Percentiles rank a stretch among this genome's conserved stretches.
Evolutionary conservation across 2,329 filamentous ascomycete species (phyloP).

Genomic region (Scytalidium lignicola): DNA sequence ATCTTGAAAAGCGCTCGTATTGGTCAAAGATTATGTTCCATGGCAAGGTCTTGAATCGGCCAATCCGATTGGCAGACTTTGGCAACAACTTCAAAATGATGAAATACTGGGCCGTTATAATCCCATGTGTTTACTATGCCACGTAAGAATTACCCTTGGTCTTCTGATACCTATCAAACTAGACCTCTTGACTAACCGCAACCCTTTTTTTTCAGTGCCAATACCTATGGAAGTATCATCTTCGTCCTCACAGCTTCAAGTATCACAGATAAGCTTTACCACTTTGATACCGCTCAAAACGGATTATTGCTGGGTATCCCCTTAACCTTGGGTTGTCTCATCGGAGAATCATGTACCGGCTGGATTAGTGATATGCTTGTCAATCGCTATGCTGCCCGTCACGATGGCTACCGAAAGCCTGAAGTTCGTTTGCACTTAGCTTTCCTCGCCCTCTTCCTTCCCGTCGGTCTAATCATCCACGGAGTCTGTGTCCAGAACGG

Average conservation of each 20-base stretch:
- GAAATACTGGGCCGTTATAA: slow-evolving; percentile 8
- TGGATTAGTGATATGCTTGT: slow-evolving; percentile 25
- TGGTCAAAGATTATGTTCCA: slow-evolving; percentile 7
- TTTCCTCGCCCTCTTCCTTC: slow-evolving; percentile 25
- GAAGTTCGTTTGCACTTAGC: slow-evolving; percentile 24
- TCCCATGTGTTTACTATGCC: slow-evolving; percentile 7
- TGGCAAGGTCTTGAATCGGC: slow-evolving; percentile 12
- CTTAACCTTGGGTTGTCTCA: slow-evolving; percentile 19
- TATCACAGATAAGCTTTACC: slow-evolving; percentile 23
- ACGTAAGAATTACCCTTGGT: slow-evolving; percentile 10
- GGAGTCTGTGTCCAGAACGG: slow-evolving; percentile 29
- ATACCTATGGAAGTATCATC: slow-evolving; percentile 20
- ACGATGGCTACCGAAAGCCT: slow-evolving; percentile 18
- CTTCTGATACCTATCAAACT: too few relatives aligned
- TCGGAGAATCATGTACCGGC: slow-evolving; percentile 42
- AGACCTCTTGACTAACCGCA: slow-evolving; percentile 5
- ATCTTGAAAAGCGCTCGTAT: neutral
- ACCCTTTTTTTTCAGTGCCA: slow-evolving; percentile 16
- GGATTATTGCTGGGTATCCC: slow-evolving; percentile 34
- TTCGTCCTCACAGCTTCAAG: slow-evolving; percentile 19
- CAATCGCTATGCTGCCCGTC: slow-evolving; percentile 20
- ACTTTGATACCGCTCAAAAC: slow-evolving; percentile 39
- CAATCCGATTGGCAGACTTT: slow-evolving; percentile 2
- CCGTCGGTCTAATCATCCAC: slow-evolving; percentile 27
- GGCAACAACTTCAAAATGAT: slow-evolving; percentile 6